Percentiles rank a stretch among this genome's conserved stretches.
Evolutionary conservation across 2,329 filamentous ascomycete genomes (phyloP).

Genomic region (Cryoendolithus antarcticus): DNA sequence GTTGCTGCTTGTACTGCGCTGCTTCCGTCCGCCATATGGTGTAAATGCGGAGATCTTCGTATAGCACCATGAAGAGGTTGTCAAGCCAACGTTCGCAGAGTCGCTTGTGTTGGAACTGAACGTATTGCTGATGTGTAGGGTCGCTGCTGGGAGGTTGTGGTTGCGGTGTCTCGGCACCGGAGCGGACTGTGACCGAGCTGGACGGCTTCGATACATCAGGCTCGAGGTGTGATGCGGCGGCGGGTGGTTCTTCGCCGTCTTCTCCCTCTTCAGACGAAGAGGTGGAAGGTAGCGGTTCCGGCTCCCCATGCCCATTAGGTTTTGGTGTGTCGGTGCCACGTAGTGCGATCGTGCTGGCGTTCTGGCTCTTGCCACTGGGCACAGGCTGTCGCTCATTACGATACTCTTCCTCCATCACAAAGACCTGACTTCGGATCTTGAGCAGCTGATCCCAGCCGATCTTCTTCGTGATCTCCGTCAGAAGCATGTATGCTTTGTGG

Average conservation of each 20-base stretch:
- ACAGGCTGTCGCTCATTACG: slow-evolving; percentile 64
- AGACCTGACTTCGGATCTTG: slow-evolving; percentile 89
- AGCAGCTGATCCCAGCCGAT: slow-evolving; percentile 97
- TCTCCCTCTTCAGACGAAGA: slow-evolving; percentile 17
- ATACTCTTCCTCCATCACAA: slow-evolving; percentile 99
- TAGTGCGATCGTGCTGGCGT: slow-evolving; percentile 67
- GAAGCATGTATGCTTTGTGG: slow-evolving; percentile 80
- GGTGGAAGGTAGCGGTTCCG: slow-evolving; percentile 20
- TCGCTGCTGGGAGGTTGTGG: slow-evolving; percentile 26
- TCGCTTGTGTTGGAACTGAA: slow-evolving; percentile 91
- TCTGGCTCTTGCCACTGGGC: slow-evolving; percentile 43
- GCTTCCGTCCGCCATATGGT: slow-evolving; percentile 99
- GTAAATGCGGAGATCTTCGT: slow-evolving; percentile 94
- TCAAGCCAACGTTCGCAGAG: slow-evolving; percentile 96
- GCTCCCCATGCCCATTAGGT: slow-evolving; percentile 29
- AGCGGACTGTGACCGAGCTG: slow-evolving; percentile 20
- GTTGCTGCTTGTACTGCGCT: slow-evolving; percentile 85
- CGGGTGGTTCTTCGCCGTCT: slow-evolving; percentile 9
- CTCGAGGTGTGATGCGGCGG: slow-evolving; percentile 18
- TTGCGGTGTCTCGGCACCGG: slow-evolving; percentile 20
- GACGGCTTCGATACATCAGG: slow-evolving; percentile 24
- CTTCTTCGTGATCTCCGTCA: slow-evolving; percentile 91
- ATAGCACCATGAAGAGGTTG: slow-evolving; percentile 97
- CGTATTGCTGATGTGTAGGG: slow-evolving; percentile 60
- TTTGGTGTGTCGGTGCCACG: slow-evolving; percentile 52